Evolutionary conservation across 768 basidiomycete species (phyloP), one percentile per base, ranked within the genome.

Genomic region (Lepiota venenata): DNA sequence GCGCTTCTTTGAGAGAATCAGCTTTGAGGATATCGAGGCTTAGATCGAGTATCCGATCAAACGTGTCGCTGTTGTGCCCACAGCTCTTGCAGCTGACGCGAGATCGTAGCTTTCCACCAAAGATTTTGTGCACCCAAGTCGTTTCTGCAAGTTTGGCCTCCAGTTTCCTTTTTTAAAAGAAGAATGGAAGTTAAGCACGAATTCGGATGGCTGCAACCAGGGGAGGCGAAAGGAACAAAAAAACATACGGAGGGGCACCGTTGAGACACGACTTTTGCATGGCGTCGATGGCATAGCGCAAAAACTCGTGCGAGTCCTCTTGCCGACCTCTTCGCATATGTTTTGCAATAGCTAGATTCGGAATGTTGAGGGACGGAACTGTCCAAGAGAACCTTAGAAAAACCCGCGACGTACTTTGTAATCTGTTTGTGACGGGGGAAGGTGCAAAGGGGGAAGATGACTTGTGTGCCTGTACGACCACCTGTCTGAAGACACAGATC

Each of bases 241-340:
- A 47, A 41, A 74, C 90, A 57, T 61, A 93, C 92, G 83, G 78
- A 58, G 87, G 75, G 50, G 81, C 69, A 15, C 87, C 90, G 44
- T 81, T 80, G 53, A 95, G 74, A 65, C 88, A 91, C 6, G 88
- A 81, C 63, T 85, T 89, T 69, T 98, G 97, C 49, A 98, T 70
- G 22, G 87, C 88, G 63, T 99, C 97, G 27, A 98, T 85, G 16
- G 87, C 85, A 69, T 95, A 97, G 29, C 97, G 86, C 46, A 99
- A 83, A 65, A 98, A 98, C 69, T 99, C 97, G 66, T 99, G 97
- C 8, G 97, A 86, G 67, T 99, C 97, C 66, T 99, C 97, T 68
- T 99, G 97, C 61, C 93, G 75, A n/a, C 92, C 93, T 69, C 74
- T 81, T 39, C 87, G 83, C 83, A 98, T 85, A 62, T 91, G 86